Conservation (phyloP, 2,329 filamentous ascomycete genomes). For the Phoma herbarum region DNA sequence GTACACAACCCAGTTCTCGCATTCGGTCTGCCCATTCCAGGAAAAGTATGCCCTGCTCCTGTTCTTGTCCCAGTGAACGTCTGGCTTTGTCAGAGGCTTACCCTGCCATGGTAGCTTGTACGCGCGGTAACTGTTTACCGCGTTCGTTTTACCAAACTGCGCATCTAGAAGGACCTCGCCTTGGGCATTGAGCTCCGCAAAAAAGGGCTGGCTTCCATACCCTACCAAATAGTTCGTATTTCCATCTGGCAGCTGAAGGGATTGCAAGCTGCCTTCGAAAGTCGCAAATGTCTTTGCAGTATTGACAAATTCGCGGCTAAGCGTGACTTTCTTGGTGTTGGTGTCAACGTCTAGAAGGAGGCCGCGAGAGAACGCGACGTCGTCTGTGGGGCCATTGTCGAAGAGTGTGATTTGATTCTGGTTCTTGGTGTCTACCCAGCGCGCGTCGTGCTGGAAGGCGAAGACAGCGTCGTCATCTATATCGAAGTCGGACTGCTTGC, state of each 20-base stretch:
- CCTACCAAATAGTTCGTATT: neutral
- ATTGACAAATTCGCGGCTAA: neutral
- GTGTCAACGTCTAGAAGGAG: neutral
- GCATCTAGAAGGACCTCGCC: conserved; percentile 54
- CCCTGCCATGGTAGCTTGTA: conserved; percentile 41
- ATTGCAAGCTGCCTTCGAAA: conserved; percentile 1
- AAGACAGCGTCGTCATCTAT: conserved; percentile 23
- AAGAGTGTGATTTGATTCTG: conserved; percentile 47
- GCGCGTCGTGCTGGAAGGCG: conserved; percentile 34
- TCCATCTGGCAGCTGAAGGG: neutral
- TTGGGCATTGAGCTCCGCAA: conserved; percentile 56
- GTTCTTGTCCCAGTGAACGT: conserved; percentile 25
- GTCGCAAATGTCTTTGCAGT: neutral
- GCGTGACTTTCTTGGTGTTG: neutral
- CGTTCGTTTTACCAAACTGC: conserved; percentile 50
- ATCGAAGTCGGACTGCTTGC: conserved; percentile 28
- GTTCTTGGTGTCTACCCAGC: conserved; percentile 28
- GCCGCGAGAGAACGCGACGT: conserved; percentile 34
- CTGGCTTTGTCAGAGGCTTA: conserved; percentile 27
- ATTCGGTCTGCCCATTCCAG: conserved; percentile 42
- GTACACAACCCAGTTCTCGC: conserved; percentile 42
- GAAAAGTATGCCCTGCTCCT: conserved; percentile 29
- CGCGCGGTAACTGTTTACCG: conserved; percentile 51
- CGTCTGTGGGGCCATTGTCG: conserved; percentile 48
- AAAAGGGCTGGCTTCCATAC: conserved; percentile 32